Percentiles rank a stretch among this genome's conserved stretches.
Conservation (phyloP, 2,329 filamentous ascomycete species). For the Saccharata proteae region DNA sequence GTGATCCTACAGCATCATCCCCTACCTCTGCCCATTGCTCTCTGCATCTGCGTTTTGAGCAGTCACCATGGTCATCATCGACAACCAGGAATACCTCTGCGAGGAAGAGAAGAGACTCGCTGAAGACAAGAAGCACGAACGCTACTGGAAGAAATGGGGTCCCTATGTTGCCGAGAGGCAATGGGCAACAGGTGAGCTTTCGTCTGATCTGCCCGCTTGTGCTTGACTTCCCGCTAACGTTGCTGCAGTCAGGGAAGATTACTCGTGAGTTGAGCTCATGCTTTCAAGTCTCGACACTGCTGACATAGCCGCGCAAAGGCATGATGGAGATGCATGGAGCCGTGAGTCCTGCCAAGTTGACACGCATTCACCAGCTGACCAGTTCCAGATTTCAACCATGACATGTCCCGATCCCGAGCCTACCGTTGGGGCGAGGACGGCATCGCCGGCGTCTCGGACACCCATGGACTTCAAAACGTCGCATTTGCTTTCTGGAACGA, state of each 20-base stretch:
- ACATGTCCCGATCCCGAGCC: slow-evolving; percentile 75
- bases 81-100: slow-evolving; percentile 75
- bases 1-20: no score
- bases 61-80: slow-evolving; percentile 69
- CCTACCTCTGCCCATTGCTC: no score
- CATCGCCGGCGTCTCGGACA: slow-evolving; percentile 90
- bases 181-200: slow-evolving; percentile 78
- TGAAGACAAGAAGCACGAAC: slow-evolving; percentile 68
- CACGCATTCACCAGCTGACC: slow-evolving; percentile 15
- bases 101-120: slow-evolving; percentile 84
- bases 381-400: slow-evolving; percentile 73
- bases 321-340: slow-evolving; percentile 87
- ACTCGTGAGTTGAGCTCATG: slow-evolving; percentile 45
- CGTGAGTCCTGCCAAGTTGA: slow-evolving; percentile 45
- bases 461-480: slow-evolving; percentile 82
- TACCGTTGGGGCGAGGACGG: slow-evolving; percentile 96
- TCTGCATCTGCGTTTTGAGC: no score
- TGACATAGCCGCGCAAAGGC: slow-evolving; percentile 34
- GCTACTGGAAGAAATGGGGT: slow-evolving; percentile 99
- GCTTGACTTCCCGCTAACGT: slow-evolving; percentile 17
- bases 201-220: slow-evolving; percentile 3
- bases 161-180: slow-evolving; percentile 88
- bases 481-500: slow-evolving; percentile 97
- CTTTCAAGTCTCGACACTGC: slow-evolving; percentile 10
- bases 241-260: slow-evolving; percentile 71